A percentile compares a stretch with the other conserved stretches of the same genome.
Evolutionary conservation across 1,139 yeast species (phyloP).

Genomic region (Saccharomycopsis crataegensis): DNA sequence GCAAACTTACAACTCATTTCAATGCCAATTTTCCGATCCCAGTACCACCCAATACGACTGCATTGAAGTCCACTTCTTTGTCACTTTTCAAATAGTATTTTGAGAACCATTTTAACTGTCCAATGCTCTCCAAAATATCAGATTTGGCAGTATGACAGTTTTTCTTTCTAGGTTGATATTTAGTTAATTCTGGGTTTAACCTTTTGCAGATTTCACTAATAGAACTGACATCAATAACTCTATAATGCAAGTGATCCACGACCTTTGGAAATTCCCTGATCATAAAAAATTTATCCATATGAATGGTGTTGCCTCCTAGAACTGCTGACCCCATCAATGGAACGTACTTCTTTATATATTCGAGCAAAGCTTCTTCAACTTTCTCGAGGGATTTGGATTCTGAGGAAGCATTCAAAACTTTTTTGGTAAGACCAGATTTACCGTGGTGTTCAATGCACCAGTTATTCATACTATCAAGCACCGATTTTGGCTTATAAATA

Average conservation of each 20-base stretch:
- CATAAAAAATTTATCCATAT: slow-evolving; percentile 86
- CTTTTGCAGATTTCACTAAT: slow-evolving; percentile 73
- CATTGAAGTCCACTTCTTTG: not conserved
- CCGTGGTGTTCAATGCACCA: slow-evolving; percentile 87
- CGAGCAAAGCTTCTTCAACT: slow-evolving; percentile 59
- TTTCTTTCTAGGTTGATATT: slow-evolving; percentile 52
- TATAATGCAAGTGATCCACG: slow-evolving; percentile 65
- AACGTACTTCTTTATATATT: slow-evolving; percentile 51
- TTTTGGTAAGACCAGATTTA: slow-evolving; percentile 66
- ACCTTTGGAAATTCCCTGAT: slow-evolving; percentile 74
- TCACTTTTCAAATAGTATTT: slow-evolving; percentile 45
- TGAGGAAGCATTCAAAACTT: slow-evolving; percentile 45
- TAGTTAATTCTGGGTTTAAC: slow-evolving; percentile 60
- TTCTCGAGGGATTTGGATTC: slow-evolving; percentile 40
- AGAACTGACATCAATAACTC: slow-evolving; percentile 83
- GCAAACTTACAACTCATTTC: not conserved
- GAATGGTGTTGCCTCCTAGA: slow-evolving; percentile 87
- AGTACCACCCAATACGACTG: not conserved
- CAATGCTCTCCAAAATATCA: slow-evolving; percentile 86
- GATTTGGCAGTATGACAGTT: slow-evolving; percentile 76
- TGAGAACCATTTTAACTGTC: slow-evolving; percentile 71
- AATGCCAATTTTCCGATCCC: not conserved
- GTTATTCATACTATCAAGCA: slow-evolving; percentile 66
- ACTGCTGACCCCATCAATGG: slow-evolving; percentile 51
- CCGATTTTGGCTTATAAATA: slow-evolving; percentile 58